Conservation (phyloP, 192 early-diverging fungal genomes). For the Allomyces javanicus region DNA sequence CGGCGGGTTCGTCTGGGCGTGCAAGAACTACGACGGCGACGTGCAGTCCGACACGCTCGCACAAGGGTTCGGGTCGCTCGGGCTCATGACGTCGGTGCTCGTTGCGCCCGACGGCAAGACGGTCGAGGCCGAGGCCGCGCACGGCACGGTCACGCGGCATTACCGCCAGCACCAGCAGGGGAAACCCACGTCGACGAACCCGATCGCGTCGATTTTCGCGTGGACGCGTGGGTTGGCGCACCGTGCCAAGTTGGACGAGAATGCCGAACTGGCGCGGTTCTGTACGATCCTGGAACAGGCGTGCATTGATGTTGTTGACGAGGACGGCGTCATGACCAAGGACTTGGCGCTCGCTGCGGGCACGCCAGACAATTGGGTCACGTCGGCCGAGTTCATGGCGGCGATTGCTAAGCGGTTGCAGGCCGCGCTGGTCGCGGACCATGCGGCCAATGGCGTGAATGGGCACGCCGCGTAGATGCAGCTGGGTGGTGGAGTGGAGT, state of each 20-base stretch:
- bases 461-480: too few relatives aligned
- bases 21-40: constrained; percentile 92
- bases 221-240: constrained; percentile 85
- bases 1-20: constrained; percentile 88
- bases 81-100: constrained; percentile 91
- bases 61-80: constrained; percentile 87
- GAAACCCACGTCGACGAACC: constrained; percentile 84
- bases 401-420: constrained; percentile 49
- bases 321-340: constrained; percentile 84
- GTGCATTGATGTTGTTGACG: constrained; percentile 72
- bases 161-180: constrained; percentile 93
- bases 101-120: constrained; percentile 81
- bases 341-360: constrained; percentile 72
- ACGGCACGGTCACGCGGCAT: constrained; percentile 93
- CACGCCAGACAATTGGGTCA: constrained; percentile 69
- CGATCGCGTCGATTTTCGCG: constrained; percentile 91
- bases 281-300: constrained; percentile 61
- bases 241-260: constrained; percentile 80
- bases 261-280: constrained; percentile 51
- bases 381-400: constrained; percentile 68
- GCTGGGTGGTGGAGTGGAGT: too few relatives aligned
- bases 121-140: constrained; percentile 87
- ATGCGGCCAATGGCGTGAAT: too few relatives aligned
- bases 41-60: constrained; percentile 90
- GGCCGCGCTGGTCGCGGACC: background rate